Evolutionary conservation across 495 filamentous ascomycete genomes (phyloP).

Genomic region (Daldinia loculata): DNA sequence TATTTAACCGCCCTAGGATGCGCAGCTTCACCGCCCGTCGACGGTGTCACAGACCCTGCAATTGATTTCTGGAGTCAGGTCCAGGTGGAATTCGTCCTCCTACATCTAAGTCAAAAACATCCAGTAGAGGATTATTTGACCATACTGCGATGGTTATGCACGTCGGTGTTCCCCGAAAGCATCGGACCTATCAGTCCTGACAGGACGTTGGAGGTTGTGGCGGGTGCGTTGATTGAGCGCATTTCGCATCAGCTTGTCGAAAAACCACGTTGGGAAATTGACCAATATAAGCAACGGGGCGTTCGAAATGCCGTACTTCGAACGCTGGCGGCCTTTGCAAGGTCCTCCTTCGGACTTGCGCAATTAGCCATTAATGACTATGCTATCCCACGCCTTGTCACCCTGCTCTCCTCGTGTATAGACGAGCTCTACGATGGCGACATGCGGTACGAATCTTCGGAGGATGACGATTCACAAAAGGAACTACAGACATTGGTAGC

Average conservation of each 20-base stretch:
- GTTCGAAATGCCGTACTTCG: constrained; percentile 48
- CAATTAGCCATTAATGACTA: constrained; percentile 51
- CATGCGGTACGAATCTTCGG: constrained; percentile 37
- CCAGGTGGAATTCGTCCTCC: constrained; percentile 56
- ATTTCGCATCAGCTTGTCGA: constrained; percentile 53
- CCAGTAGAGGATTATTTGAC: constrained; percentile 53
- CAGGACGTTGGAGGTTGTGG: constrained; percentile 44
- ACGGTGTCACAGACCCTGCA: constrained; percentile 38
- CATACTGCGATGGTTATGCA: constrained; percentile 51
- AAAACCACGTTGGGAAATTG: constrained; percentile 49
- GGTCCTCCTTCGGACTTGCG: constrained; percentile 50
- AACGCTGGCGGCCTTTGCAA: constrained; percentile 51
- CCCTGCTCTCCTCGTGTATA: constrained; percentile 51
- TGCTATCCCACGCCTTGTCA: constrained; percentile 53
- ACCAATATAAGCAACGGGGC: constrained; percentile 43
- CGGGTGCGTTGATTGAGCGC: constrained; percentile 51
- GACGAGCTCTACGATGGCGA: constrained; percentile 57
- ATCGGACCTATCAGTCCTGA: constrained; percentile 55
- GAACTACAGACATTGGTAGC: constrained; percentile 41
- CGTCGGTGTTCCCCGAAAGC: constrained; percentile 53
- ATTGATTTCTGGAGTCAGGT: constrained; percentile 56
- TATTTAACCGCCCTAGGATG: constrained; percentile 54
- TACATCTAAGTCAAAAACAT: constrained; percentile 56
- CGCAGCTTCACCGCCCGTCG: constrained; percentile 36
- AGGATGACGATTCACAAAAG: constrained; percentile 25